phyloP scores from a whole-genome alignment of 2,329 filamentous ascomycete species.

The Balansia obtecta region DNA sequence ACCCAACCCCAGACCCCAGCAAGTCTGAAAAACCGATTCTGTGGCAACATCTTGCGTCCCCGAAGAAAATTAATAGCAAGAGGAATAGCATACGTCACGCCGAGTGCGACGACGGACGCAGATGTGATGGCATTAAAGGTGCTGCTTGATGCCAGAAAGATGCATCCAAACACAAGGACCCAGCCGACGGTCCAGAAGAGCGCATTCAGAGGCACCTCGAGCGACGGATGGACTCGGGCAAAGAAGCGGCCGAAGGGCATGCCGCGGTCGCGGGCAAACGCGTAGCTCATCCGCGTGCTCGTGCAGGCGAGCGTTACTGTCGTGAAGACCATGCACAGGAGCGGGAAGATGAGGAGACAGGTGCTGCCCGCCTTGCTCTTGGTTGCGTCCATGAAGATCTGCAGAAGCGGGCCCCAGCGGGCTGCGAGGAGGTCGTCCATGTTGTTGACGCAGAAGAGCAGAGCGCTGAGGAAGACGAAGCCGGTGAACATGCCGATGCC shows the following conservation, averaged over 20 bases:
- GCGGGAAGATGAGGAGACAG: conserved; percentile 53
- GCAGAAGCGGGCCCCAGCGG: conserved; percentile 43
- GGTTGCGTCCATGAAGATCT: conserved; percentile 55
- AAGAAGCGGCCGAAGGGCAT: conserved; percentile 52
- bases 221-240: conserved; percentile 44
- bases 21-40: conserved; percentile 26
- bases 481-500: conserved; percentile 51
- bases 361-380: conserved; percentile 47
- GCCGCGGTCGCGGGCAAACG: conserved; percentile 52
- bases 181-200: conserved; percentile 47
- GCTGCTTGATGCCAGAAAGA: conserved; percentile 53
- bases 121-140: conserved; percentile 65
- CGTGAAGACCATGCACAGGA: conserved; percentile 53
- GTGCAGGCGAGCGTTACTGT: conserved; percentile 54
- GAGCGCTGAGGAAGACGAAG: conserved; percentile 47
- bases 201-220: conserved; percentile 56
- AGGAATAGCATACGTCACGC: conserved; percentile 65
- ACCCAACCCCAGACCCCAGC: conserved; percentile 24
- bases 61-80: conserved; percentile 56
- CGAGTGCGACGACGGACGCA: conserved; percentile 60
- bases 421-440: conserved; percentile 44
- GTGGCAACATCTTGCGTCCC: conserved; percentile 53
- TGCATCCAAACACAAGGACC: conserved; percentile 56
- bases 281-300: conserved; percentile 53
- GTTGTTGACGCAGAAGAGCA: conserved; percentile 52